Conservation (phyloP, 306 rosid genomes). For the Fragaria iinumae region DNA sequence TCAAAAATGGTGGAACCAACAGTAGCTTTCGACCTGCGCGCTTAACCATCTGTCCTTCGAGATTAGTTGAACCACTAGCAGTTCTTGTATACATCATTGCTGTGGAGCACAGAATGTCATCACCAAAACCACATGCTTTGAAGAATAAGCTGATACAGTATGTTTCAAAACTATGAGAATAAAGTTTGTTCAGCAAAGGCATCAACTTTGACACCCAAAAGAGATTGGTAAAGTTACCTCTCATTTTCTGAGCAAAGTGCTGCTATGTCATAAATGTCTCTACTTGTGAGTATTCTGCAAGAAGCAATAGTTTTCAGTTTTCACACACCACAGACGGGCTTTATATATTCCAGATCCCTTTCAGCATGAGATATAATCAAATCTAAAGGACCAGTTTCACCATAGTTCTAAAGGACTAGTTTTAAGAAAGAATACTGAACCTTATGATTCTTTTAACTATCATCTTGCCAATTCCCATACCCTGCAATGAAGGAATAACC, state of each 20-base stretch:
- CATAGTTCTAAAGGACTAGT: background rate
- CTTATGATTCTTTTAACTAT: conserved; percentile 65
- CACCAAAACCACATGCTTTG: conserved; percentile 77
- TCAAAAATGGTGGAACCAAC: conserved; percentile 49
- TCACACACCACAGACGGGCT: background rate
- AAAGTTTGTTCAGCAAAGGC: background rate
- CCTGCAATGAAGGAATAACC: conserved; percentile 70
- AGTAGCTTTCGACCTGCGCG: conserved; percentile 48
- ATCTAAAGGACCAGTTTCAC: background rate
- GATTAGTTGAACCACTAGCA: conserved; percentile 28
- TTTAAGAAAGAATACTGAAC: conserved; percentile 28
- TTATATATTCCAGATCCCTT: background rate
- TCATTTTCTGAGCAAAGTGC: conserved; percentile 68
- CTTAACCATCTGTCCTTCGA: conserved; percentile 35
- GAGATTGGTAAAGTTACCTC: conserved; percentile 46
- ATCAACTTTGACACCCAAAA: background rate
- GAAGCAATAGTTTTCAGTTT: conserved; percentile 6
- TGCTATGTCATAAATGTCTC: conserved; percentile 48
- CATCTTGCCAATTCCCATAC: conserved; percentile 75
- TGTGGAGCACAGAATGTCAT: conserved; percentile 67
- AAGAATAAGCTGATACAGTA: conserved; percentile 60
- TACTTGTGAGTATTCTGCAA: conserved; percentile 64
- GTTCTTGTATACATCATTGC: conserved; percentile 68
- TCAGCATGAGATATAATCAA: background rate
- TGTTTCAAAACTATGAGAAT: background rate